phyloP scores from a whole-genome alignment of 1,139 yeast genomes.

The Hemisphaericaspora lyxosophila region DNA sequence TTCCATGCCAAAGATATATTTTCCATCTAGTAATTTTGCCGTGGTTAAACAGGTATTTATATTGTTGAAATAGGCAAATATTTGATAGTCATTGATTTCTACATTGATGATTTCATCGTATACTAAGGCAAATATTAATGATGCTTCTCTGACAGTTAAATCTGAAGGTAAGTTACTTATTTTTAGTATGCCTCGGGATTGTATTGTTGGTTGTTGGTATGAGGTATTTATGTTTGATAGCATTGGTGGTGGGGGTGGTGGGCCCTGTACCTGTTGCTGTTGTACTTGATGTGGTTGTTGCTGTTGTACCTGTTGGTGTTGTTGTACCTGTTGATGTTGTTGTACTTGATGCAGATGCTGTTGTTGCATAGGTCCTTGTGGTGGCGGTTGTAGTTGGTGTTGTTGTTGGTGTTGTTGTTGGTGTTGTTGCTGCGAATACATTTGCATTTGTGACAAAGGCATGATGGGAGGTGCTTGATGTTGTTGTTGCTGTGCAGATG shows the following conservation, averaged over 20 bases:
- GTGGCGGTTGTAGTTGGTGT: not conserved
- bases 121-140: constrained; percentile 76
- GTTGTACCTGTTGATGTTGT: constrained; percentile 4
- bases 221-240: not conserved
- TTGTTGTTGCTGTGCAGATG: no score
- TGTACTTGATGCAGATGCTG: constrained; percentile 4
- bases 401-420: not conserved
- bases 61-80: constrained; percentile 66
- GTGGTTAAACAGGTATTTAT: constrained; percentile 68
- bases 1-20: constrained; percentile 61
- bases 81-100: constrained; percentile 51
- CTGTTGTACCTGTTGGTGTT: constrained; percentile 6
- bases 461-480: constrained; percentile 15
- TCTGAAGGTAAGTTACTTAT: constrained; percentile 58
- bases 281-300: constrained; percentile 10
- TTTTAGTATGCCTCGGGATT: constrained; percentile 11
- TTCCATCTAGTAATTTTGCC: constrained; percentile 66
- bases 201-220: constrained; percentile 6
- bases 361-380: not conserved
- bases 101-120: constrained; percentile 61
- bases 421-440: no score
- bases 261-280: constrained; percentile 10
- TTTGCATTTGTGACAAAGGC: constrained; percentile 1
- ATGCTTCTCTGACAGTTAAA: constrained; percentile 72
- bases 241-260: constrained; percentile 6